Percentiles rank a stretch among this genome's conserved stretches.
Conservation (phyloP, 2,329 filamentous ascomycete species). For the Colletotrichum australisinense region DNA sequence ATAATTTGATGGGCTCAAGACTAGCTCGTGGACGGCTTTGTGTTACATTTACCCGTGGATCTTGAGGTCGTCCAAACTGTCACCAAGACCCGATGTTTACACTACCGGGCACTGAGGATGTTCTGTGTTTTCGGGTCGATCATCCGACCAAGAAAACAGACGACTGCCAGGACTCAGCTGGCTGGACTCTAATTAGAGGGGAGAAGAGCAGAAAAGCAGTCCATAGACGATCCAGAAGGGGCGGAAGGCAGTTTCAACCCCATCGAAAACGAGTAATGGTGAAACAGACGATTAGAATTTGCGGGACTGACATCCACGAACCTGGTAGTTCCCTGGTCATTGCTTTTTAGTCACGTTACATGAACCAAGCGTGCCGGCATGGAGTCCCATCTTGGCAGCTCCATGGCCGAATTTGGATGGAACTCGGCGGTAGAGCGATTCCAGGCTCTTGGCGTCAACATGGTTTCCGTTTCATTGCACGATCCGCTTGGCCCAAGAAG, state of each 20-base stretch:
- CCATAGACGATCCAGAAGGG: neutral
- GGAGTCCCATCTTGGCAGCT: conserved; percentile 1
- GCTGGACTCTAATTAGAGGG: neutral
- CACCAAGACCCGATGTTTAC: neutral
- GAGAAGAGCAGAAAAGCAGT: neutral
- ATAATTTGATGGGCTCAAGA: neutral
- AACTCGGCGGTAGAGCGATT: neutral
- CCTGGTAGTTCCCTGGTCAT: conserved; percentile 12
- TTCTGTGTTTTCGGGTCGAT: conserved; percentile 20
- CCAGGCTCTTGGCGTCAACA: neutral
- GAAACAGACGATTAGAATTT: conserved; percentile 15
- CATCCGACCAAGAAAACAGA: conserved; percentile 9
- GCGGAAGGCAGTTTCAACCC: conserved; percentile 10
- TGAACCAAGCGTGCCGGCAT: neutral
- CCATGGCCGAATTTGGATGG: conserved; percentile 2
- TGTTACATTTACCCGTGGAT: neutral
- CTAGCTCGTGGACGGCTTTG: neutral
- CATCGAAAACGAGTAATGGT: conserved; percentile 10
- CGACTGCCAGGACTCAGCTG: too few species aligned
- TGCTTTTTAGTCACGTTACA: neutral
- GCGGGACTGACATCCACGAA: conserved; percentile 20
- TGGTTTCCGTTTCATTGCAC: neutral
- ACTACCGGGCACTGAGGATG: conserved; percentile 1
- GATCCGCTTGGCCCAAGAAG: neutral
- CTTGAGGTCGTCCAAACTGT: conserved; percentile 3